Percentiles rank a stretch among this genome's conserved stretches.
Evolutionary conservation across 192 early-diverging fungal species (phyloP).

Genomic region (Coemansia sp.): DNA sequence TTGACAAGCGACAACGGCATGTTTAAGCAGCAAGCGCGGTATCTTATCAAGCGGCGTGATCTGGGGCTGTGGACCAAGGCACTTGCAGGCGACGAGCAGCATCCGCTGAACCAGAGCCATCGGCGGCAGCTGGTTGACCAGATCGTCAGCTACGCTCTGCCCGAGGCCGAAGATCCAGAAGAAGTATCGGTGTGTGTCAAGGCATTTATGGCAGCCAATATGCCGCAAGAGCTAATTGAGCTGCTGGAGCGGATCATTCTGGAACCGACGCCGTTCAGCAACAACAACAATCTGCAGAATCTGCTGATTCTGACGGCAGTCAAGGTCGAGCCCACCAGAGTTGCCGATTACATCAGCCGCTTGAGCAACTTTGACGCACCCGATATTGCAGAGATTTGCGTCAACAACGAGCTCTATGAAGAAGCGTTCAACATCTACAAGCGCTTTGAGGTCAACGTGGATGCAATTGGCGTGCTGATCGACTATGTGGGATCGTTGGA

Average conservation of each 20-base stretch:
- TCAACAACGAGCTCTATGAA: conserved; percentile 85
- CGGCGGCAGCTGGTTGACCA: conserved; percentile 92
- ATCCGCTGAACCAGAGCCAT: conserved; percentile 64
- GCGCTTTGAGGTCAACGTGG: conserved; percentile 84
- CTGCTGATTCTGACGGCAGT: conserved; percentile 96
- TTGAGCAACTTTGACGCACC: conserved; percentile 96
- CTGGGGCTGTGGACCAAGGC: conserved; percentile 81
- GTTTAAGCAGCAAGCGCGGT: conserved; percentile 99
- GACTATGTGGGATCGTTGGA: conserved; percentile 90
- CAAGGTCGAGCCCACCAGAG: conserved; percentile 86
- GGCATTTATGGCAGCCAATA: conserved; percentile 95
- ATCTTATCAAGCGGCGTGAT: conserved; percentile 88
- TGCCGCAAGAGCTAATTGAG: conserved; percentile 96
- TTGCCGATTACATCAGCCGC: conserved; percentile 95
- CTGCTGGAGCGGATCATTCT: conserved; percentile 94
- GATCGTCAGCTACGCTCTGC: conserved; percentile 83
- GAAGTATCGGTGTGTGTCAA: conserved; percentile 97
- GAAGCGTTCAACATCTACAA: conserved; percentile 97
- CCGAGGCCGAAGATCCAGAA: conserved; percentile 94
- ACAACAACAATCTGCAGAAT: conserved; percentile 96
- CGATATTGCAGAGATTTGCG: conserved; percentile 95
- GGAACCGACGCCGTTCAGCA: conserved; percentile 87
- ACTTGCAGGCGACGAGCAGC: conserved; percentile 63
- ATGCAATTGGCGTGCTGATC: conserved; percentile 89
- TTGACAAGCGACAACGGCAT: conserved; percentile 97